phyloP scores from a whole-genome alignment of 768 basidiomycete species.

The Phallus indusiatus region DNA sequence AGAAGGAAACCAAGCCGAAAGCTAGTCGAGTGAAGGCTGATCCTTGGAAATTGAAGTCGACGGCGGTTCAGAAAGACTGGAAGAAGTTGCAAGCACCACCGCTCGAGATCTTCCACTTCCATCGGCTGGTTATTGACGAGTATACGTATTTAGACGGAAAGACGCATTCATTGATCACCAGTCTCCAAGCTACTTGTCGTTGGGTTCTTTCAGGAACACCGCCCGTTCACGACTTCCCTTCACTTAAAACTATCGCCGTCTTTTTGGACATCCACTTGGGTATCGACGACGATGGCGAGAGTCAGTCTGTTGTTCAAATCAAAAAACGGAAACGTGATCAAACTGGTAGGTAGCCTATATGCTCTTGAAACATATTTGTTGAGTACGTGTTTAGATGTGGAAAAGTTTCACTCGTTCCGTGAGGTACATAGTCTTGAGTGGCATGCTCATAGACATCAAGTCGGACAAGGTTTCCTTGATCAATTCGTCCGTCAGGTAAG shows the following conservation, averaged over 20 bases:
- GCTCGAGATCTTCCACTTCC: constrained; percentile 87
- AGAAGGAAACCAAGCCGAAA: constrained; percentile 34
- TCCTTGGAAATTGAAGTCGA: constrained; percentile 66
- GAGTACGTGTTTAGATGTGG: constrained; percentile 46
- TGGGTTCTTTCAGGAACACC: constrained; percentile 99
- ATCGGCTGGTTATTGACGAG: constrained; percentile 85
- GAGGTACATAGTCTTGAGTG: constrained; percentile 88
- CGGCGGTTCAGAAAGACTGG: constrained; percentile 62
- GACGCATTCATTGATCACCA: constrained; percentile 67
- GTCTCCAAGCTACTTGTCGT: constrained; percentile 64
- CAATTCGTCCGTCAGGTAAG: constrained; percentile 78
- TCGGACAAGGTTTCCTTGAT: constrained; percentile 77
- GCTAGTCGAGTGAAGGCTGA: constrained; percentile 29
- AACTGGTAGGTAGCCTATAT: constrained; percentile 48
- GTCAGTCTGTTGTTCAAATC: constrained; percentile 55
- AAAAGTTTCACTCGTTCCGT: constrained; percentile 93
- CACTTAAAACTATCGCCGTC: constrained; percentile 83
- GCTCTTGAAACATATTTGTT: background rate
- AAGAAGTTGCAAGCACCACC: constrained; percentile 73
- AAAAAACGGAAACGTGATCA: constrained; percentile 78
- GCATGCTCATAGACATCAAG: constrained; percentile 77
- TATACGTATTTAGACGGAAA: constrained; percentile 87
- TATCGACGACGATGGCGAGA: constrained; percentile 81
- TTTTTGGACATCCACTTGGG: constrained; percentile 89
- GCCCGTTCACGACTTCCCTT: constrained; percentile 82